Base-by-base conservation (phyloP, 2,329 filamentous ascomycete genomes). In the Teratosphaeria nubilosa region DNA sequence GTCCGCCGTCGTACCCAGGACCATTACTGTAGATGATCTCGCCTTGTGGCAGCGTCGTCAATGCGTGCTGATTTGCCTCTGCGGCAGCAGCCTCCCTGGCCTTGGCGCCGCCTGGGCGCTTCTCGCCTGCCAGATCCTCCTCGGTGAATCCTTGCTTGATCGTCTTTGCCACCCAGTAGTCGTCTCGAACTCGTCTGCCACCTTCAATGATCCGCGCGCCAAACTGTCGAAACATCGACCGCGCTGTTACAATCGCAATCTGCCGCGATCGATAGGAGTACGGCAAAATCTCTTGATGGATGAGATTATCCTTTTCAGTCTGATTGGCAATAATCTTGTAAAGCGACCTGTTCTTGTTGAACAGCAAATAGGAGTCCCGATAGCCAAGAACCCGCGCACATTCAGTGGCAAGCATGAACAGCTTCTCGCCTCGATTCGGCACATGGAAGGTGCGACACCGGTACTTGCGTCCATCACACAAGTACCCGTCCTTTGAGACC, bases 171-270 rank as follows among this genome's bases (percentile, higher is more conserved):
- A 97, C 94, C 94, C 94, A 99, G 75, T 99, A 99, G 72, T 99
- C 94, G 74, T 99, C 94, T 54, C 94, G 86, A 50, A 99, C 94
- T 59, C 94, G 82, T 62, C 92, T 83, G 34, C 94, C 94, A 68
- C 91, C 89, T 37, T 88, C 85, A 63, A 99, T 94, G 56, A 99
- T 87, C 62, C 94, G 84, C 73, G 91, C 96, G 54, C 94, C 94
- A 73, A 99, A 99, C 73, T 99, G 94, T 51, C 94, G 86, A 74
- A 97, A 99, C 94, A 99, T 99, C 66, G 92, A 97, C 63, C 90
- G 86, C 31, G 94, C 94, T 0, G 94, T 97, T 51, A 99, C 94
- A 62, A 99, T 96, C 55, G 94, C 94, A 66, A 99, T 99, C 75
- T 99, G 94, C 55, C 94, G 85, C n/a, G 94, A 99, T 51, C 94